Base-by-base conservation (phyloP, 2,329 filamentous ascomycete species). In the Fusarium papillatum region DNA sequence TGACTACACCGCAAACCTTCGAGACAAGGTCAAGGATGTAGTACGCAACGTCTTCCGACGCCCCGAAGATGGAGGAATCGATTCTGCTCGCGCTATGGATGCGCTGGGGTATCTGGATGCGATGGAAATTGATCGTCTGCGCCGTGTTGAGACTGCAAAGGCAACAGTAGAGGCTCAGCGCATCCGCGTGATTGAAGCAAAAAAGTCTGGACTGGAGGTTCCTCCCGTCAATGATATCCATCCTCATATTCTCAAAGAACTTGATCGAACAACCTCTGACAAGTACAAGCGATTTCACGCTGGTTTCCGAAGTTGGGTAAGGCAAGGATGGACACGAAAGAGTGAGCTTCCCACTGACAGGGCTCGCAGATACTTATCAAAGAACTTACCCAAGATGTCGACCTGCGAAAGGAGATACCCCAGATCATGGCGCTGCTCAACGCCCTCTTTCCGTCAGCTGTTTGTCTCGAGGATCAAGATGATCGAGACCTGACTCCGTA, bases 351-450 rank as follows among this genome's bases (percentile, higher is more conserved):
- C n/a, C 16, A 22, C 64, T 71, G 39, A 68, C 57, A 31, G 26
- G 65, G n/a, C 8, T 16, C 36, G 7, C n/a, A 84, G 82, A 73
- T 81, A 22, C 75, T 84, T 13, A 74, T 83, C 63, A 55, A 79
- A 5, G 72, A 78, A 31, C 64, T 82, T 38, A 71, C 64, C 13
- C 68, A 68, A 22, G 67, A 69, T 24, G 38, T 50, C 24, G 43
- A 70, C 3, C 19, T 43, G 22, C 66, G 64, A 62, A 74, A 76
- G 31, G 68, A 77, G 17, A 48, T 61, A 5, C 66, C 75, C 8
- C 71, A 76, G 17, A 76, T 83, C 39, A 81, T 85, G 83, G 83
- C 82, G 26, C 76, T 78, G 9, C 73, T 85, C 29, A 85, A 85
- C 61, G 79, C 84, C 8, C 72, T 85, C 24, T 83, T 85, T 39